Conservation (phyloP, 139 green algal genomes). For the Desmodesmus armatus region DNA sequence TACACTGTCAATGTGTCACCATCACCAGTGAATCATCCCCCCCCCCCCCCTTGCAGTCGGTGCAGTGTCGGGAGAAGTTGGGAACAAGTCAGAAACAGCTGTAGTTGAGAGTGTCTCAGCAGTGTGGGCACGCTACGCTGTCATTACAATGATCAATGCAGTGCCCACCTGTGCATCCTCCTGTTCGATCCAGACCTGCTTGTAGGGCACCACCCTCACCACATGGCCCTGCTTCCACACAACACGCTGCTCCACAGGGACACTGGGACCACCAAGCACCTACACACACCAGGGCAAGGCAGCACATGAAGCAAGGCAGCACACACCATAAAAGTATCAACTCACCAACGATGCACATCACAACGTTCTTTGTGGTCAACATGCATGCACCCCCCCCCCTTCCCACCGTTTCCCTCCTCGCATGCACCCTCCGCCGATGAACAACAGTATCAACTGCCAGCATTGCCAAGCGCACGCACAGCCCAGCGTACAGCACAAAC, state of each 20-base stretch:
- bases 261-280: constrained; percentile 26
- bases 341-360: neutral
- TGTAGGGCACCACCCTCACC: constrained; percentile 15
- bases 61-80: too few relatives aligned
- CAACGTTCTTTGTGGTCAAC: neutral
- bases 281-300: neutral
- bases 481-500: too few relatives aligned
- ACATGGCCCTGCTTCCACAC: constrained; percentile 19
- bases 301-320: constrained; percentile 30
- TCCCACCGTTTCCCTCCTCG: too few relatives aligned
- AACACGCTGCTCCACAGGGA: neutral
- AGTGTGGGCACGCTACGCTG: neutral
- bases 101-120: too few relatives aligned
- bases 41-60: too few relatives aligned
- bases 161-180: constrained; percentile 23
- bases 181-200: constrained; percentile 16
- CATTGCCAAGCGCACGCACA: too few relatives aligned
- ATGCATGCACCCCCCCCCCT: too few relatives aligned
- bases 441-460: too few relatives aligned
- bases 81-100: too few relatives aligned
- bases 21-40: too few relatives aligned
- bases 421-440: too few relatives aligned
- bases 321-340: neutral
- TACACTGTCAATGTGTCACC: too few relatives aligned
- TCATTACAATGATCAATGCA: neutral